Evolutionary conservation across 805 yeast species (phyloP).

Genomic region (Wickerhamiella sorbophila): DNA sequence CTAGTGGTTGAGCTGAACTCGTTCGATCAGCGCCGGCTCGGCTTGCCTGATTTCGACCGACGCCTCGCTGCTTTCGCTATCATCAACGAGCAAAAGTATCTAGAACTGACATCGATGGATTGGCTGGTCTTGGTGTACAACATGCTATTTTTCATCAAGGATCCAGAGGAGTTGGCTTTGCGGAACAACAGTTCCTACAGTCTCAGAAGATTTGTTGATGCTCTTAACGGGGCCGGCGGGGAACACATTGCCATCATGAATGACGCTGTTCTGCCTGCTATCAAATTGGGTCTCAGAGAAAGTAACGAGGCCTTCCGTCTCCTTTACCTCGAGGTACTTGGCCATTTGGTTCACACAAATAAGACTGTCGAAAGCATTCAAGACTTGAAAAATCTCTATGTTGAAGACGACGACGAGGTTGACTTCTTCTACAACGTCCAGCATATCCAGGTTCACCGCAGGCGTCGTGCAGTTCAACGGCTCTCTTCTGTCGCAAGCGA

Average conservation of each 20-base stretch:
- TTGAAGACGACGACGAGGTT: slow-evolving; percentile 64
- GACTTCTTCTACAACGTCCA: slow-evolving; percentile 62
- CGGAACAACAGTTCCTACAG: slow-evolving; percentile 62
- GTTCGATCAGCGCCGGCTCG: slow-evolving; percentile 43
- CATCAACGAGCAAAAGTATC: slow-evolving; percentile 44
- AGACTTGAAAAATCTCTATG: slow-evolving; percentile 35
- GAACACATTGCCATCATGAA: slow-evolving; percentile 28
- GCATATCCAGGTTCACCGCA: slow-evolving; percentile 75
- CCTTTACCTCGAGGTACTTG: slow-evolving; percentile 56
- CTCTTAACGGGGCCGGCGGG: slow-evolving; percentile 4
- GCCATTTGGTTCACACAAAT: slow-evolving; percentile 38
- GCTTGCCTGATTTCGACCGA: slow-evolving; percentile 66
- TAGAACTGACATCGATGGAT: slow-evolving; percentile 34
- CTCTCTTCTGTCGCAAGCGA: slow-evolving; percentile 35
- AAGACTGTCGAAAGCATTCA: slow-evolving; percentile 5
- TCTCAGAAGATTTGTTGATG: slow-evolving; percentile 50
- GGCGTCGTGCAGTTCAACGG: slow-evolving; percentile 68
- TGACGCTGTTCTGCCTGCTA: slow-evolving; percentile 43
- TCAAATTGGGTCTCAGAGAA: slow-evolving; percentile 53
- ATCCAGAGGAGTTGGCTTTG: slow-evolving; percentile 64
- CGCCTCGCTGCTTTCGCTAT: slow-evolving; percentile 52
- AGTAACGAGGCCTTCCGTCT: slow-evolving; percentile 45
- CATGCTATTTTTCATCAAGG: slow-evolving; percentile 56
- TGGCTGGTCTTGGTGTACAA: slow-evolving; percentile 73
- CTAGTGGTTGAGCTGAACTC: slow-evolving; percentile 59